Evolutionary conservation across 768 basidiomycete species (phyloP).

Genomic region (Scleroderma citrinum): DNA sequence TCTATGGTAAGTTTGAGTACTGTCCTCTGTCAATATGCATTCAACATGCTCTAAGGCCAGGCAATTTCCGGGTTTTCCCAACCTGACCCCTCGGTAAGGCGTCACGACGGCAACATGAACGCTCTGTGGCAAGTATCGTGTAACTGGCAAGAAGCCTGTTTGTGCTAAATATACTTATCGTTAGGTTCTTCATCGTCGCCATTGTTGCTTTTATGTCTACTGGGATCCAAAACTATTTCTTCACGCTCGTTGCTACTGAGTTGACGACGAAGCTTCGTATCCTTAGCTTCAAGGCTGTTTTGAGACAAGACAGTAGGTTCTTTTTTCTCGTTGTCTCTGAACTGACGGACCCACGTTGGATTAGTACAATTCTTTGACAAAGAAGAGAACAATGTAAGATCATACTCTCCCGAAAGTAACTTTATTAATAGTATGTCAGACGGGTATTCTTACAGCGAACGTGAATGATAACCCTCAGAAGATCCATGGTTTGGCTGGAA

Average conservation of each 20-base stretch:
- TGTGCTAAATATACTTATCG: background rate
- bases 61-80: background rate
- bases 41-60: background rate
- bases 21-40: too few species aligned
- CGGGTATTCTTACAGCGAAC: conserved; percentile 73
- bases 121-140: conserved; percentile 50
- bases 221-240: conserved; percentile 64
- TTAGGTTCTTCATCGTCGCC: conserved; percentile 75
- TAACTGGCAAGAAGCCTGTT: conserved; percentile 4
- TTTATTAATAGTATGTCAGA: conserved; percentile 32
- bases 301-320: conserved; percentile 76
- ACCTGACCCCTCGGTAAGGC: background rate
- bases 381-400: conserved; percentile 68
- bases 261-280: conserved; percentile 68
- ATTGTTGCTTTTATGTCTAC: conserved; percentile 59
- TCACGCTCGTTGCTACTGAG: conserved; percentile 59
- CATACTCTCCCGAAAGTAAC: background rate
- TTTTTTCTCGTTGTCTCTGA: background rate
- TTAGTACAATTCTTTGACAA: conserved; percentile 84
- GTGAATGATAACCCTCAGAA: conserved; percentile 88
- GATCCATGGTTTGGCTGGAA: conserved; percentile 79
- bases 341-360: background rate
- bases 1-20: conserved; percentile 39
- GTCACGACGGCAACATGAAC: conserved; percentile 39
- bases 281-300: conserved; percentile 69